These are phyloP conservation scores for Penicillium fuscoglaucum DNA, from an alignment of 2,329 filamentous ascomycete species.

Conservation along the genomic window DNA sequence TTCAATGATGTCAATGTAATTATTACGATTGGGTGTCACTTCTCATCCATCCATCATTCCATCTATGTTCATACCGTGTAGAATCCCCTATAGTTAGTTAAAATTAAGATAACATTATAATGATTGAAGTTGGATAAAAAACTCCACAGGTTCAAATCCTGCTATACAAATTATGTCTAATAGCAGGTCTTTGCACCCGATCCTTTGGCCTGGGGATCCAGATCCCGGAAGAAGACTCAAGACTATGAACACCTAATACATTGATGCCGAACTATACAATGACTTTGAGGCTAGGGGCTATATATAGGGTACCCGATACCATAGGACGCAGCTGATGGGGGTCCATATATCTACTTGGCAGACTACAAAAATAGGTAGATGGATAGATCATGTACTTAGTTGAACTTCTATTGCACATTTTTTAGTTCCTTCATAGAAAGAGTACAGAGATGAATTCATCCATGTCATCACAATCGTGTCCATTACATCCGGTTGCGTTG, in stretches of 20 bases:
- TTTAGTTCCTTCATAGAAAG: slow-evolving; percentile 14
- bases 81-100: not conserved
- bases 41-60: no score
- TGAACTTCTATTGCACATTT: slow-evolving; percentile 20
- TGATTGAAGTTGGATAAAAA: not conserved
- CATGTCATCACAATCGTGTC: slow-evolving; percentile 23
- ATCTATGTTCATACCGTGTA: no score
- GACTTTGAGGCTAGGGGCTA: not conserved
- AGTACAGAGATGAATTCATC: slow-evolving; percentile 20
- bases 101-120: not conserved
- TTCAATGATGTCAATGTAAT: not conserved
- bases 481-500: slow-evolving; percentile 71
- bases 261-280: not conserved
- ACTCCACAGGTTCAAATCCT: not conserved
- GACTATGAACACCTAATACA: no score
- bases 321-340: no score
- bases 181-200: no score
- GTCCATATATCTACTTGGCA: not conserved
- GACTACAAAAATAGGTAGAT: not conserved
- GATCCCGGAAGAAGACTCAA: not conserved
- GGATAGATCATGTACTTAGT: slow-evolving; percentile 14
- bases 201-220: not conserved
- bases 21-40: not conserved
- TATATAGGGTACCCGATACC: no score
- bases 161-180: no score